Percentiles rank a stretch among this genome's conserved stretches.
Conservation (phyloP, 768 basidiomycete species). For the Lentinula lateritia region DNA sequence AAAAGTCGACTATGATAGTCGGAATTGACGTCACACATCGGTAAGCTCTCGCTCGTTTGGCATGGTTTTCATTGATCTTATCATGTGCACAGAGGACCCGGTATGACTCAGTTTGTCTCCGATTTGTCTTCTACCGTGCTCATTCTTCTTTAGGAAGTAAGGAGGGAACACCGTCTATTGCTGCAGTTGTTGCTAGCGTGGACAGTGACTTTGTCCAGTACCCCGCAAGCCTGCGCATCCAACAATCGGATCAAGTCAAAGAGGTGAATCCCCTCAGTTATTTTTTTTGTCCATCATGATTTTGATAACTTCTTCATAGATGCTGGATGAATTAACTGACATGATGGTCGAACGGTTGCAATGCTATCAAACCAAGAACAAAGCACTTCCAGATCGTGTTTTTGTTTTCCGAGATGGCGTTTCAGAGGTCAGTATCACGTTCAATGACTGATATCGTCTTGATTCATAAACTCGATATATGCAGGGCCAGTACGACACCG, state of each 20-base stretch:
- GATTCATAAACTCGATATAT: too few species aligned
- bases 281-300: background rate
- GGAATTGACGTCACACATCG: constrained; percentile 86
- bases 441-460: background rate
- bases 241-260: constrained; percentile 40
- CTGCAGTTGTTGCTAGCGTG: constrained; percentile 75
- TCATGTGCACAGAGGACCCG: background rate
- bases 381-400: constrained; percentile 57
- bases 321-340: constrained; percentile 56
- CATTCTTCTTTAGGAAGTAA: constrained; percentile 46
- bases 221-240: constrained; percentile 68
- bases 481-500: constrained; percentile 69
- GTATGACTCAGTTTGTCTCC: background rate
- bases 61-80: background rate
- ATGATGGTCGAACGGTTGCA: constrained; percentile 73
- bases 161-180: constrained; percentile 75
- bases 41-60: background rate
- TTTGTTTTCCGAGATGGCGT: constrained; percentile 79
- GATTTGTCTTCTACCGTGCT: background rate
- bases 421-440: constrained; percentile 50
- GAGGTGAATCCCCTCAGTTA: constrained; percentile 22
- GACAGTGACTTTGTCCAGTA: constrained; percentile 70
- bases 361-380: constrained; percentile 51
- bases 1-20: constrained; percentile 73
- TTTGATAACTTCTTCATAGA: constrained; percentile 35